Evolutionary conservation across 371 early-diverging fungal species (phyloP), one percentile per base, ranked within the genome.

Genomic region (Circinella minor): DNA sequence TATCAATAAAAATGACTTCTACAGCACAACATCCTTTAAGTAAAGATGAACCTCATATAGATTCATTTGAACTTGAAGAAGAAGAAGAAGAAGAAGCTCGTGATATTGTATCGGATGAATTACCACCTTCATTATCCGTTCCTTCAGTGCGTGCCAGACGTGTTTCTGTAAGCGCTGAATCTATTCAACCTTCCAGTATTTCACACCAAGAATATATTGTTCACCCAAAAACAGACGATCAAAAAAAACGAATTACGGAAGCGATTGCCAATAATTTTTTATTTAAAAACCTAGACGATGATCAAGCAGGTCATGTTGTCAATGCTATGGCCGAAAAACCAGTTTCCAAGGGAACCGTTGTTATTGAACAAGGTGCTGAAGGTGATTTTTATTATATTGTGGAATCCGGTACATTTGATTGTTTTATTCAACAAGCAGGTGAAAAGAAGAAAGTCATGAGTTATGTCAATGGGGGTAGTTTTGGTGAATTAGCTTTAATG

Each of bases 381-480:
- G 99, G 98, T 55, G 98, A 98, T 84, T 98, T 86, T 80, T 99
- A 99, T 79, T 99, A 99, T 79, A 93, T 98, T 48, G 98, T 99
- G 46, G 99, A 99, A 77, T 88, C 87, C 13, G 99, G 99, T 57
- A 86, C 91, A 18, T 88, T 99, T 76, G 98, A 98, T 70, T 95
- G 98, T 61, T 92, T 91, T 75, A 94, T 98, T 74, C 75, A 85
- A 62, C 86, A 86, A 66, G 77, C 0, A 81, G 37, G 17, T 6
- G 49, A 10, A 4, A n/a, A n/a, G 11, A 75, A 80, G 36, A 91
- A 92, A 72, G 93, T 93, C 36, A 82, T 84, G 37, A 82, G 86
- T 10, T 90, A 90, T 71, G 82, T 81, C 14, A 77, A 89, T 38
- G 91, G 90, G 55, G 93, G 91, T 36, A 83, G 87, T 54, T 95